These are phyloP conservation scores for Eucalyptus guilfoylei DNA, from an alignment of 345 rosid species.

Conservation along the genomic window DNA sequence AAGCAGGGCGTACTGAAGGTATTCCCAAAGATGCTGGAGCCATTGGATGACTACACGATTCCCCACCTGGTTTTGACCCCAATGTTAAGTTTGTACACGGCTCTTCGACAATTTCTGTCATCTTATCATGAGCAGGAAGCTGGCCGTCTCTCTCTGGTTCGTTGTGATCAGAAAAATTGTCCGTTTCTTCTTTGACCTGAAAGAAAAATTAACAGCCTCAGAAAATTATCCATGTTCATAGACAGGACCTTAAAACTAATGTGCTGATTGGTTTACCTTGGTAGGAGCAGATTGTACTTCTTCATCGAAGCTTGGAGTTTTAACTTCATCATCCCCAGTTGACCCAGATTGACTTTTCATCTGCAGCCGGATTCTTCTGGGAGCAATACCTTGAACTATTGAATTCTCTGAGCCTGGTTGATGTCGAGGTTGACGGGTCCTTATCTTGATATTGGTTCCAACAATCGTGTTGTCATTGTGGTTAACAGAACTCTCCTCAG, in stretches of 20 bases:
- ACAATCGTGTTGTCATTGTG: background rate
- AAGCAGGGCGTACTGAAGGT: background rate
- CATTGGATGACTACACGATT: background rate
- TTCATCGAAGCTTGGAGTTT: background rate
- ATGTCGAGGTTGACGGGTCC: conserved; percentile 25
- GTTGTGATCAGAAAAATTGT: background rate
- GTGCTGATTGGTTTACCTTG: conserved; percentile 21
- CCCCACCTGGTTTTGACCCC: conserved; percentile 8
- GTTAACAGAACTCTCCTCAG: conserved; percentile 13
- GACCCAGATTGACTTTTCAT: background rate
- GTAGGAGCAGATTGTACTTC: conserved; percentile 16
- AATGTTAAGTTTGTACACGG: conserved; percentile 6
- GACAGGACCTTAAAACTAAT: background rate
- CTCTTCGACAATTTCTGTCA: background rate
- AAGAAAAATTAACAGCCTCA: background rate
- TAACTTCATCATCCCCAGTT: background rate
- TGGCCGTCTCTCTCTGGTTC: background rate
- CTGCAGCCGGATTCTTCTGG: conserved; percentile 51
- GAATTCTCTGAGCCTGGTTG: conserved; percentile 6
- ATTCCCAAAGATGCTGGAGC: background rate
- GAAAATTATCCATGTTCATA: background rate
- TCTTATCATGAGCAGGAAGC: background rate
- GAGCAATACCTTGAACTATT: conserved; percentile 45
- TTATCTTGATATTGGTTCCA: conserved; percentile 40
- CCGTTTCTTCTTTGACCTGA: conserved; percentile 1